Percentiles rank a stretch among this genome's conserved stretches.
Evolutionary conservation across 768 basidiomycete genomes (phyloP).

Genomic region (Amanita pallidorosea): DNA sequence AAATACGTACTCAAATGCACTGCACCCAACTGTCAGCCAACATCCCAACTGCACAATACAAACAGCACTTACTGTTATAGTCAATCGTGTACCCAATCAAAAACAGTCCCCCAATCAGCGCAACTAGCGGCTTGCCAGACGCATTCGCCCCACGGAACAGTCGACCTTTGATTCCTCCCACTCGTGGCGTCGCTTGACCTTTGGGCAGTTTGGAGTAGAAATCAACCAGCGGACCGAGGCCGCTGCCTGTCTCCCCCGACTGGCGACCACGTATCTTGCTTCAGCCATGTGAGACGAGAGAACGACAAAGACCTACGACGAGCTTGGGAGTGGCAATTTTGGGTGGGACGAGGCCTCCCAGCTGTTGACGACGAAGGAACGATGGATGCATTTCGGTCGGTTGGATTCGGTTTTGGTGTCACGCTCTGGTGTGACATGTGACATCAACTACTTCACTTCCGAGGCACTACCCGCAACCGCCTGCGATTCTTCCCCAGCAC

Average conservation of each 20-base stretch:
- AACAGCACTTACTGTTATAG: constrained; percentile 69
- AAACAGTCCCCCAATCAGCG: constrained; percentile 56
- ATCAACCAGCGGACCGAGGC: constrained; percentile 77
- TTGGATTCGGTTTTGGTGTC: constrained; percentile 9
- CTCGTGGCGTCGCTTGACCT: constrained; percentile 55
- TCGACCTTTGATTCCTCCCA: constrained; percentile 64
- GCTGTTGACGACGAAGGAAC: constrained; percentile 65
- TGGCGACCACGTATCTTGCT: constrained; percentile 15
- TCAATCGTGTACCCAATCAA: constrained; percentile 79
- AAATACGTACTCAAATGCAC: constrained; percentile 73
- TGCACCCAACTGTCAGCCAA: constrained; percentile 16
- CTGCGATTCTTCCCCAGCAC: too few relatives aligned
- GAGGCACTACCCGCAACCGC: too few relatives aligned
- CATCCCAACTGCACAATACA: constrained; percentile 3
- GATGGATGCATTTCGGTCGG: constrained; percentile 65
- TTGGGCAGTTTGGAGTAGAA: constrained; percentile 98
- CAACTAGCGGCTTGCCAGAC: constrained; percentile 56
- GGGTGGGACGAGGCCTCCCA: constrained; percentile 81
- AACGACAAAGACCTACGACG: constrained; percentile 51
- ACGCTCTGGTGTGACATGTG: neutral
- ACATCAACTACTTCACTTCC: too few relatives aligned
- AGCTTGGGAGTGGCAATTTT: constrained; percentile 90
- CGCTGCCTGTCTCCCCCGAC: constrained; percentile 75
- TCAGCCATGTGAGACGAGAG: neutral
- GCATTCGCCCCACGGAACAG: constrained; percentile 86